Evolutionary conservation across 768 basidiomycete species (phyloP).

Genomic region (Pulveroboletus sp.): DNA sequence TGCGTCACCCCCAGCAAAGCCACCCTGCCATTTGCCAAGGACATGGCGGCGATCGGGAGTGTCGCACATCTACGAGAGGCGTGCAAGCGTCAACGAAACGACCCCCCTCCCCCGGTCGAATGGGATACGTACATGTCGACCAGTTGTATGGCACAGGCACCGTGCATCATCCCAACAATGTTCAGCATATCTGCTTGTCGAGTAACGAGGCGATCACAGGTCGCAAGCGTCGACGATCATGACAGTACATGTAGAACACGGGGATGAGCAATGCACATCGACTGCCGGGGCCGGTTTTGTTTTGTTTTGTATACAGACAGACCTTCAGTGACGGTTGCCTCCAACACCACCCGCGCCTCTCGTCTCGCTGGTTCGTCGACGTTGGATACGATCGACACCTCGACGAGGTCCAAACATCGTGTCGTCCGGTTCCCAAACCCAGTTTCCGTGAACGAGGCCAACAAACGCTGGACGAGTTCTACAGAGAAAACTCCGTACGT

Average conservation of each 20-base stretch:
- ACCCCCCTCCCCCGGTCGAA: background rate
- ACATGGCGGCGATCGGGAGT: constrained; percentile 34
- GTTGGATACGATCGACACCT: constrained; percentile 38
- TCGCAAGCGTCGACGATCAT: background rate
- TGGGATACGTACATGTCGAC: constrained; percentile 40
- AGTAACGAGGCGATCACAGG: background rate
- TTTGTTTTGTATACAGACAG: background rate
- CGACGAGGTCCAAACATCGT: constrained; percentile 22
- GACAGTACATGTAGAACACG: background rate
- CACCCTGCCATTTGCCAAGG: constrained; percentile 28
- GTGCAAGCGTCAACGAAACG: background rate
- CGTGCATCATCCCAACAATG: constrained; percentile 32
- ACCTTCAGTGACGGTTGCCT: constrained; percentile 45
- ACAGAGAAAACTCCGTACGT: background rate
- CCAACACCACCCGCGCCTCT: constrained; percentile 37
- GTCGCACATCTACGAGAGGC: constrained; percentile 36
- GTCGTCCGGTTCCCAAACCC: constrained; percentile 20
- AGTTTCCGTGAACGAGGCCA: constrained; percentile 27
- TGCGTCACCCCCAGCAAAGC: constrained; percentile 39
- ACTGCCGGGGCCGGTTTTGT: too few relatives aligned
- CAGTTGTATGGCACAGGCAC: constrained; percentile 40
- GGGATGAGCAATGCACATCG: background rate
- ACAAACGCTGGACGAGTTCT: constrained; percentile 37
- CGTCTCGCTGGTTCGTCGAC: constrained; percentile 32
- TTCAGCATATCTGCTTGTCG: constrained; percentile 41